phyloP scores from a whole-genome alignment of 768 basidiomycete species.

The Pholiota conissans region DNA sequence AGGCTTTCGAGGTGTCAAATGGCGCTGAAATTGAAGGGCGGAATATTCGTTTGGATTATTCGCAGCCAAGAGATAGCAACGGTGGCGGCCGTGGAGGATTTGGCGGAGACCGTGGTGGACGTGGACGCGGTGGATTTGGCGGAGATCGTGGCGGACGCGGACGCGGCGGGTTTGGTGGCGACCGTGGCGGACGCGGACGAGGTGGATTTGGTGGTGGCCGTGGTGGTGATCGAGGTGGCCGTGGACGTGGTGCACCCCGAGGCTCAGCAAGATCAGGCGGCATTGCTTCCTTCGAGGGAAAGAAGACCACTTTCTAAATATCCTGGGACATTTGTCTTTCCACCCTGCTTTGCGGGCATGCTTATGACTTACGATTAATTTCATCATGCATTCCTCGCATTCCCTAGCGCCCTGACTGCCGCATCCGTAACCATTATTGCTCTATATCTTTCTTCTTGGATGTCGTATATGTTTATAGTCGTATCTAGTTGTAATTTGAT shows the following conservation, averaged over 20 bases:
- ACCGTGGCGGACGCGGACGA: conserved; percentile 28
- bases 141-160: conserved; percentile 35
- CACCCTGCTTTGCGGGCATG: neutral
- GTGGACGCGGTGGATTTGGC: conserved; percentile 24
- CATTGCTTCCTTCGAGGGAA: conserved; percentile 64
- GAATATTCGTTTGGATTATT: conserved; percentile 79
- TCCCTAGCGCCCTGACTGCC: neutral
- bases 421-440: neutral
- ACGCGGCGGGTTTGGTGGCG: conserved; percentile 30
- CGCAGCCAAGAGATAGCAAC: conserved; percentile 71
- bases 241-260: conserved; percentile 36
- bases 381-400: conserved; percentile 1
- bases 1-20: conserved; percentile 68
- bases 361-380: conserved; percentile 7
- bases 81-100: conserved; percentile 49
- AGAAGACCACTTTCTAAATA: conserved; percentile 61
- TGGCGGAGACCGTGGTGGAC: no score
- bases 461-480: neutral
- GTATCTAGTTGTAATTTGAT: neutral
- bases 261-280: conserved; percentile 60
- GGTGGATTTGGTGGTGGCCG: conserved; percentile 35
- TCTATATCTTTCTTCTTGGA: neutral
- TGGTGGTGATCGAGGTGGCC: conserved; percentile 32
- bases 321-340: conserved; percentile 4
- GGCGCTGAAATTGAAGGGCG: conserved; percentile 84